Evolutionary conservation across 2,329 filamentous ascomycete species (phyloP).

Genomic region (Cercospora nicotianae): DNA sequence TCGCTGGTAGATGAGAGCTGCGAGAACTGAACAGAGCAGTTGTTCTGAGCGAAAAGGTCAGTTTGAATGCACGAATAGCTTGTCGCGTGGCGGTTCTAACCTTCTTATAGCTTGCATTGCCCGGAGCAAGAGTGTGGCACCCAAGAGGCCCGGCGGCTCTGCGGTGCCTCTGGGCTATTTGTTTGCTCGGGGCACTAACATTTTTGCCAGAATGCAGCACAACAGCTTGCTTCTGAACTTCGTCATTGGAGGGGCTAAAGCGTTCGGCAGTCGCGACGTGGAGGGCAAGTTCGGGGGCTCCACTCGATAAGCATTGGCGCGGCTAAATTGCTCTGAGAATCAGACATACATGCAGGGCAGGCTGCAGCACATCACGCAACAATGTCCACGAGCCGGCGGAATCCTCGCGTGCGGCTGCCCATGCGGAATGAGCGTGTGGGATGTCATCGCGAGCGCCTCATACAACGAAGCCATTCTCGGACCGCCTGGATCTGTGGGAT

Average conservation of each 20-base stretch:
- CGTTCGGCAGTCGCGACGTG: conserved; percentile 5
- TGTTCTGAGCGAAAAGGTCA: conserved; percentile 16
- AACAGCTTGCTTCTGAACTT: conserved; percentile 1
- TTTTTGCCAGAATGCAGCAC: conserved; percentile 20
- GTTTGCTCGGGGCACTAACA: conserved; percentile 4
- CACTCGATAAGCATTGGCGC: neutral
- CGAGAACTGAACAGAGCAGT: conserved; percentile 19
- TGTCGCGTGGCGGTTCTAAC: conserved; percentile 2
- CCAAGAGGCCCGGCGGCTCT: conserved; percentile 8
- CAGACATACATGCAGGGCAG: neutral
- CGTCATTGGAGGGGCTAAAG: conserved; percentile 17
- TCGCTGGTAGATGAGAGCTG: conserved; percentile 4
- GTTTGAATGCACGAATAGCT: neutral
- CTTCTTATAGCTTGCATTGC: conserved; percentile 24
- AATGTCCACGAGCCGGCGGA: neutral
- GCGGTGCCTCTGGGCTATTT: conserved; percentile 13
- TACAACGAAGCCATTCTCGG: neutral
- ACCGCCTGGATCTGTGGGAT: neutral
- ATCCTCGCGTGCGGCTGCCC: neutral
- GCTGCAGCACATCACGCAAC: neutral
- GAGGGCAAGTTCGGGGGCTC: neutral
- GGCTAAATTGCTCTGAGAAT: neutral
- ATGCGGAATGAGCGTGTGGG: neutral
- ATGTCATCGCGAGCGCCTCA: neutral
- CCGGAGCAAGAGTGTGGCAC: neutral